Evolutionary conservation across 2,329 filamentous ascomycete species (phyloP), one percentile per base, ranked within the genome.

Genomic region (Fusarium beomiforme): DNA sequence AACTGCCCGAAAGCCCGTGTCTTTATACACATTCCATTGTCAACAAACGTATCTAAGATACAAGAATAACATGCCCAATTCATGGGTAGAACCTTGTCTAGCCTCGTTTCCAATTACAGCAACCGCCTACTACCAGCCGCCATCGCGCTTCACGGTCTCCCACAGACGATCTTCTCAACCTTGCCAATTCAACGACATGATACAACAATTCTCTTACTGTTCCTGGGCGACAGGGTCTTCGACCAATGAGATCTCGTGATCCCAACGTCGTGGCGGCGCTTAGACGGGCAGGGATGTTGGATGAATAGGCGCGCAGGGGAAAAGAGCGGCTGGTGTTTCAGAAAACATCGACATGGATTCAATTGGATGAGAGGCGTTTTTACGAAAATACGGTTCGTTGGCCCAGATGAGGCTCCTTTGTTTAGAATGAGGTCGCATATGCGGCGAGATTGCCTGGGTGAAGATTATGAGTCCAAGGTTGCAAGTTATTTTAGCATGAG

Each of bases 371-470:
- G 49, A 72, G 58, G 2, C 17, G 16, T 53, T 58, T 60, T 55
- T 64, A 23, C 29, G 42, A 16, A 53, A 29, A 24, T 46, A 46
- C 63, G 46, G 70, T 70, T 76, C 61, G 57, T 46, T 64, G 42
- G 43, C 26, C 47, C 41, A 34, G 66, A 55, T 65, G 70, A 70
- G 72, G 72, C 69, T 70, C 72, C 58, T 56, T 50, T 56, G 71
- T 72, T 73, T 74, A 60, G 69, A 60, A 58, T 36, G 44, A 41
- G 78, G 78, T 61, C 67, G 77, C 77, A 77, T 63, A 57, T 26
- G 70, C 51, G 78, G 78, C 72, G 69, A 79, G 73, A 79, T 79
- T 75, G 75, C 37, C 8, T 49, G 43, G 51, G 43, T 65, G 55
- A 70, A 53, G 51, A 51, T 39, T 41, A 44, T 64, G 54, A 69